Base-by-base conservation (phyloP, 2,329 filamentous ascomycete species). In the Nannizziopsis arthrosporioides region DNA sequence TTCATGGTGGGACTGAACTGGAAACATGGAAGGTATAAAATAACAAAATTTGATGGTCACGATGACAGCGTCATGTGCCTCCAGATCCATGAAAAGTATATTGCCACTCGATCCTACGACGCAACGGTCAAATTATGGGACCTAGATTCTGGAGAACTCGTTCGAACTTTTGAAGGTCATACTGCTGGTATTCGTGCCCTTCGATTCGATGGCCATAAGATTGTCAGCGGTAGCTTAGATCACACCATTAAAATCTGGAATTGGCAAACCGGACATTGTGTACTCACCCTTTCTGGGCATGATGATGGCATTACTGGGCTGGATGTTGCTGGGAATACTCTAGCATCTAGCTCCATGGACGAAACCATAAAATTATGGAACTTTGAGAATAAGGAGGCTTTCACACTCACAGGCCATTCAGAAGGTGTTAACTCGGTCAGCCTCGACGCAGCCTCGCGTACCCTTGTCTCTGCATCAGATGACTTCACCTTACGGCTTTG, bases 381-480 rank as follows among this genome's bases (percentile, higher is more conserved):
- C 64, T 92, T 93, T 59, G 78, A 84, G 58, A 85, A 84, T 50
- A 87, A 86, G 62, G 81, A 84, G 47, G 84, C 82, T 0, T 93
- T 84, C 56, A 76, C 79, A 43, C 73, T 96, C 11, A 80, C 81
- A 19, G 90, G 89, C 8, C 92, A 98, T 63, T 79, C 75, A 0
- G 89, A 96, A 63, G 96, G 90, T 85, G 90, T 96, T 58, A 98
- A 98, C 66, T 82, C 85, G 14, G 90, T 96, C 30, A 83, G 84
- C 55, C 78, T 98, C 35, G 88, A 98, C 63, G 75, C 81, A 0
- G 70, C 76, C 1, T 93, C 86, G 8, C 81, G 86, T 10, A 95
- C 89, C 0, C 75, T 96, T 2, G 84, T 96, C 60, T 94, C 90
- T 0, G 88, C 87, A 1, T 94, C 88, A 0, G 92, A 96, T 61